Evolutionary conservation across 768 basidiomycete genomes (phyloP).

Genomic region (Lactifluus volemus): DNA sequence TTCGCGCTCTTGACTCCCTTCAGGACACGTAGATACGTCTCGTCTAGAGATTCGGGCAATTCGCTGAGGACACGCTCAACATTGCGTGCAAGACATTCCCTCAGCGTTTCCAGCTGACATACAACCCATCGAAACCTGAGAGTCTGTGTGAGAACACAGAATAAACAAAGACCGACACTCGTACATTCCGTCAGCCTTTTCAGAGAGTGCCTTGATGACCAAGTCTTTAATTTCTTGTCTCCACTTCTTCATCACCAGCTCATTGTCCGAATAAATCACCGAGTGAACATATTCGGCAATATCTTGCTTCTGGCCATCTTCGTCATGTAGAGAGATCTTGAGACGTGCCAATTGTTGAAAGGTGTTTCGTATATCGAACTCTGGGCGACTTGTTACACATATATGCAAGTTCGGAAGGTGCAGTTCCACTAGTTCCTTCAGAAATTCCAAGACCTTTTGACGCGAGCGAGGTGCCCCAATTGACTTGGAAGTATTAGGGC

Average conservation of each 20-base stretch:
- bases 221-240: neutral
- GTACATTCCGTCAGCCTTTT: neutral
- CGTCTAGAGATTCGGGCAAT: neutral
- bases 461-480: neutral
- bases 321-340: neutral
- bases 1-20: neutral
- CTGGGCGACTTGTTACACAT: neutral
- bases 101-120: neutral
- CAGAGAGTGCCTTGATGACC: neutral
- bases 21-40: neutral
- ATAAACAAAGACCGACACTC: neutral
- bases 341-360: neutral
- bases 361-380: neutral
- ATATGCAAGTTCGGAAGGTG: neutral
- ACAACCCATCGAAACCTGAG: neutral
- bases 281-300: neutral
- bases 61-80: neutral
- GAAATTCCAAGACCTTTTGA: neutral
- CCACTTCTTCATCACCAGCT: neutral
- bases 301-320: neutral
- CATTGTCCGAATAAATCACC: conserved; percentile 24
- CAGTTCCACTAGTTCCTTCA: neutral
- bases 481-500: neutral
- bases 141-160: neutral
- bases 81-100: neutral